Percentiles rank a stretch among this genome's conserved stretches.
Conservation (phyloP, 2,329 filamentous ascomycete species). For the Pleurostoma richardsiae region DNA sequence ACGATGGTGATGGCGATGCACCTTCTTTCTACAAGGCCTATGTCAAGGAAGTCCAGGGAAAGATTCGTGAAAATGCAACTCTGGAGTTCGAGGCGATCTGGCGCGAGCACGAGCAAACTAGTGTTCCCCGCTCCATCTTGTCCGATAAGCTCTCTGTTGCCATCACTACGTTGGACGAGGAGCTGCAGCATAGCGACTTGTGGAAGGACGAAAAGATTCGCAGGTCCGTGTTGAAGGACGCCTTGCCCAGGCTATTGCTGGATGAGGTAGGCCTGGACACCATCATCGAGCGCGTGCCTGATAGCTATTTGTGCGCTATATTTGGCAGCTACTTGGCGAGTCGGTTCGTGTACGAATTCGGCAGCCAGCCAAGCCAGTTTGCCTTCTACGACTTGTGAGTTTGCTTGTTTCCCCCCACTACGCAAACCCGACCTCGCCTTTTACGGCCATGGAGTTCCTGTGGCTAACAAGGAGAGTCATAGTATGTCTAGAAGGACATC, state of each 20-base stretch:
- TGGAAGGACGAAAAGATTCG: conserved; percentile 82
- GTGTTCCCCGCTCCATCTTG: conserved; percentile 74
- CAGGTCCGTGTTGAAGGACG: conserved; percentile 73
- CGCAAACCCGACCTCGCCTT: too few species aligned
- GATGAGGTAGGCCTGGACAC: conserved; percentile 88
- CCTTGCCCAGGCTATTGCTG: conserved; percentile 76
- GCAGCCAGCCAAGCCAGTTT: conserved; percentile 89
- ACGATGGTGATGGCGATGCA: conserved; percentile 63
- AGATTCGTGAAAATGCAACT: conserved; percentile 84
- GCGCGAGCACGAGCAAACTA: conserved; percentile 84
- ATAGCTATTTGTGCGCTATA: conserved; percentile 87
- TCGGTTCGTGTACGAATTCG: conserved; percentile 94
- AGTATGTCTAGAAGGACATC: too few species aligned
- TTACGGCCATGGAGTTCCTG: too few species aligned
- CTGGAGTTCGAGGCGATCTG: conserved; percentile 98
- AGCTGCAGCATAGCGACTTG: conserved; percentile 86
- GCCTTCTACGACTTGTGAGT: conserved; percentile 98
- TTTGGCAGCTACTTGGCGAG: conserved; percentile 94
- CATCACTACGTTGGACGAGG: conserved; percentile 95
- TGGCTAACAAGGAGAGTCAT: too few species aligned
- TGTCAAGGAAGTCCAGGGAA: conserved; percentile 84
- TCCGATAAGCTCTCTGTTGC: conserved; percentile 87
- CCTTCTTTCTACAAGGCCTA: conserved; percentile 92
- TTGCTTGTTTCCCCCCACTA: too few species aligned
- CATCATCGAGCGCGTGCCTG: conserved; percentile 81